phyloP scores from a whole-genome alignment of 305 asterid species.

The Fraxinus baroniana region DNA sequence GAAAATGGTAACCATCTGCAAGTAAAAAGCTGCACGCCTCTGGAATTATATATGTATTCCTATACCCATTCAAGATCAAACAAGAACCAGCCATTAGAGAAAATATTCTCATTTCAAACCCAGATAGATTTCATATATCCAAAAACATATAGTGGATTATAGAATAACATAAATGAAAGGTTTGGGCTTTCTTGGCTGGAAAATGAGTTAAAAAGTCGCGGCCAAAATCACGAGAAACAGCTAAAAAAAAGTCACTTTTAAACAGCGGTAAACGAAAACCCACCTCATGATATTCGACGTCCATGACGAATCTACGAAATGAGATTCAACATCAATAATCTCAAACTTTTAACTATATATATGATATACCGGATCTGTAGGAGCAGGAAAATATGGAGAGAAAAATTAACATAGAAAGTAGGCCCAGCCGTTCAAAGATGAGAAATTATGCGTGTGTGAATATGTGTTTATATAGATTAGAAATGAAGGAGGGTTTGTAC shows the following conservation, averaged over 20 bases:
- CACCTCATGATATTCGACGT: not conserved
- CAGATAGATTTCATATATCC: not conserved
- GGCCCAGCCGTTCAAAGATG: not conserved
- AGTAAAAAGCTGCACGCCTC: conserved; percentile 74
- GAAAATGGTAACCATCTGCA: conserved; percentile 88
- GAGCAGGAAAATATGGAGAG: not conserved
- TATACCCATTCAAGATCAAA: conserved; percentile 19
- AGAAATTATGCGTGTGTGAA: not conserved
- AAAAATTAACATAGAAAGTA: not conserved
- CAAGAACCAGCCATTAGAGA: not conserved
- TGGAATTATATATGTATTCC: conserved; percentile 66
- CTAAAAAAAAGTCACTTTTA: too few species aligned
- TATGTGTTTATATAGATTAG: not conserved
- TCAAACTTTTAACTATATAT: not conserved
- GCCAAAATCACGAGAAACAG: too few species aligned
- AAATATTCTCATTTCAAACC: not conserved
- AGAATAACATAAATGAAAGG: not conserved
- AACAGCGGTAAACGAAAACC: not conserved
- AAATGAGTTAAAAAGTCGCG: not conserved
- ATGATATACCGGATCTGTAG: not conserved
- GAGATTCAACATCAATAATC: not conserved
- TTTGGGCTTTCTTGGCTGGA: not conserved
- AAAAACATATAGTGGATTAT: not conserved
- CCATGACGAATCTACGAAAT: not conserved
- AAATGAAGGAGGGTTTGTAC: not conserved